Evolutionary conservation across 805 yeast genomes (phyloP).

Genomic region (Huiozyma sinensis): DNA sequence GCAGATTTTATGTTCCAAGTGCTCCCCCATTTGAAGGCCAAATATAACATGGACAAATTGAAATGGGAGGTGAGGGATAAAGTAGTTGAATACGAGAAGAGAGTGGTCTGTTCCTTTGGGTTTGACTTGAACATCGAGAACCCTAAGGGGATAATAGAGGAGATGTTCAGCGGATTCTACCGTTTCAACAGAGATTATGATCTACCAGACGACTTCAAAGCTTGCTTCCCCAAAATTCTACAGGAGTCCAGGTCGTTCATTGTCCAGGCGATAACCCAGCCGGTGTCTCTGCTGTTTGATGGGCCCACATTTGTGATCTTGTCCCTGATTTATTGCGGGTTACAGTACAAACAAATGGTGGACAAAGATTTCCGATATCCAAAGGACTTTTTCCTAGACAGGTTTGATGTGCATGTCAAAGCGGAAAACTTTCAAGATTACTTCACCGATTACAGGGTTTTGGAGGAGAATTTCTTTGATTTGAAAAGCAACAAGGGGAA

Average conservation of each 20-base stretch:
- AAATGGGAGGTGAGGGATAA: constrained; percentile 30
- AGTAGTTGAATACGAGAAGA: constrained; percentile 25
- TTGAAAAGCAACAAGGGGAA: constrained; percentile 28
- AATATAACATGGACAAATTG: constrained; percentile 25
- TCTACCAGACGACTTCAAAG: constrained; percentile 20
- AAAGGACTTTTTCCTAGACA: constrained; percentile 20
- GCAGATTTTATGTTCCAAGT: constrained; percentile 20
- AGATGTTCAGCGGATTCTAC: constrained; percentile 25
- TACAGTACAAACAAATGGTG: constrained; percentile 20
- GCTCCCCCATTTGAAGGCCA: constrained; percentile 12
- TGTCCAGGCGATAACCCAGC: constrained; percentile 29
- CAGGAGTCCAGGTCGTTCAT: constrained; percentile 27
- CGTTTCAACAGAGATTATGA: constrained; percentile 23
- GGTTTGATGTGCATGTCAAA: constrained; percentile 18
- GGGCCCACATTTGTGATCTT: constrained; percentile 24
- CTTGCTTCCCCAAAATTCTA: constrained; percentile 22
- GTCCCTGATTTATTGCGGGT: constrained; percentile 24
- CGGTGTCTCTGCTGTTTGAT: constrained; percentile 26
- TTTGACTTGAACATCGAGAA: constrained; percentile 27
- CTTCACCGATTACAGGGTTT: constrained; percentile 20
- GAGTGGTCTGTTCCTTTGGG: constrained; percentile 23
- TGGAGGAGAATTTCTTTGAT: constrained; percentile 28
- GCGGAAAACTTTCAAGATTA: constrained; percentile 16
- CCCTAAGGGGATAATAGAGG: constrained; percentile 28
- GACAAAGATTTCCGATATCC: constrained; percentile 24